These are phyloP conservation scores for Pterocarpus santalinus DNA, from an alignment of 306 rosid species.

Conservation along the genomic window DNA sequence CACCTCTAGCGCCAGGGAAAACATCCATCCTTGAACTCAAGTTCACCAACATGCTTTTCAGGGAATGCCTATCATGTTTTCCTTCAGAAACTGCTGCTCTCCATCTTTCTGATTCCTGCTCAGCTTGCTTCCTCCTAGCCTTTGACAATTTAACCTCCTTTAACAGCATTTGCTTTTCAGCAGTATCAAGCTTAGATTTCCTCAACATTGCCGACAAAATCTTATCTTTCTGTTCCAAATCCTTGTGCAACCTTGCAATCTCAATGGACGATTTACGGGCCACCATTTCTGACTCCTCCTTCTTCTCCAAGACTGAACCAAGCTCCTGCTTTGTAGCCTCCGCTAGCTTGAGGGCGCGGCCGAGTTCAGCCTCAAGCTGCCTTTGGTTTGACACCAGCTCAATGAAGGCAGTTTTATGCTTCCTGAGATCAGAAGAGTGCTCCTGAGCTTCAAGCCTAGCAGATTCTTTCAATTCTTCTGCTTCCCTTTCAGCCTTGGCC, in stretches of 20 bases:
- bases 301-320: conserved; percentile 65
- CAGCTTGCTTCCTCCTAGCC: conserved; percentile 92
- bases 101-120: conserved; percentile 83
- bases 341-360: conserved; percentile 68
- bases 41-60: conserved; percentile 77
- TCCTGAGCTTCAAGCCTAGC: conserved; percentile 68
- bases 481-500: conserved; percentile 60
- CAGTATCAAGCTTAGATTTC: conserved; percentile 80
- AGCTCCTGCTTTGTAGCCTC: conserved; percentile 79
- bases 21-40: conserved; percentile 70
- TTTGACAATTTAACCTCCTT: conserved; percentile 88
- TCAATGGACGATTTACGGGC: conserved; percentile 77
- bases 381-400: conserved; percentile 91
- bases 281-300: conserved; percentile 84
- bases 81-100: conserved; percentile 81
- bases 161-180: conserved; percentile 85
- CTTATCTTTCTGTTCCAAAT: conserved; percentile 94
- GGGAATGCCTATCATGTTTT: conserved; percentile 78
- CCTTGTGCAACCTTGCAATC: conserved; percentile 75
- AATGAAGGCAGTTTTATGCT: conserved; percentile 90
- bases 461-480: conserved; percentile 70
- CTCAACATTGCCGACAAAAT: conserved; percentile 93
- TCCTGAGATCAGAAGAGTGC: conserved; percentile 87
- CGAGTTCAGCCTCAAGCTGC: conserved; percentile 88
- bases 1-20: conserved; percentile 55